Evolutionary conservation across 2,329 filamentous ascomycete species (phyloP).

Genomic region (Colletotrichum cordylinicola): DNA sequence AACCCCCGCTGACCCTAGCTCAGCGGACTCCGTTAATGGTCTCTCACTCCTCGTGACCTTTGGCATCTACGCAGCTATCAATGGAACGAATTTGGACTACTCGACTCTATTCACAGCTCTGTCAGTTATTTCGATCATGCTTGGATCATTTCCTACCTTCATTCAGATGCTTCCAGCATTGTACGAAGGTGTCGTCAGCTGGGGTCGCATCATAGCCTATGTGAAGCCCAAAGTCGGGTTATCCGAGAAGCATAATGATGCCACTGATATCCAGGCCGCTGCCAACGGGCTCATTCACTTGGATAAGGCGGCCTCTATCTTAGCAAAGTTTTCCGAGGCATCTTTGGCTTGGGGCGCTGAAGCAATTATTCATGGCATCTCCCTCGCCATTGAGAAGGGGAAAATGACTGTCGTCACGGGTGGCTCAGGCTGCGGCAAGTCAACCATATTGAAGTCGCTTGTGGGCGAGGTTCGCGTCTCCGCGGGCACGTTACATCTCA

Average conservation of each 20-base stretch:
- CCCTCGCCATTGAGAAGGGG: background rate
- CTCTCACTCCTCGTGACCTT: background rate
- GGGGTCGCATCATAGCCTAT: background rate
- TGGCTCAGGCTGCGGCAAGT: background rate
- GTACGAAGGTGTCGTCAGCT: background rate
- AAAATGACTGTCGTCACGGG: background rate
- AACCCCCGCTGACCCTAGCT: background rate
- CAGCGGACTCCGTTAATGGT: background rate
- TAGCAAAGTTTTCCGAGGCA: background rate
- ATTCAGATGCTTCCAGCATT: background rate
- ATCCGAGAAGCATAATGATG: background rate
- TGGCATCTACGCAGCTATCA: background rate
- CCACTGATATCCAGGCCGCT: background rate
- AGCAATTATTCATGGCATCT: background rate
- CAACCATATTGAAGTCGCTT: background rate
- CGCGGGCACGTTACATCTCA: background rate
- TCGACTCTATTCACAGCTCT: background rate
- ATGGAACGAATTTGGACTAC: background rate
- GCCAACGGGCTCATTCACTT: accelerated
- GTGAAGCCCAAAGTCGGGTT: background rate
- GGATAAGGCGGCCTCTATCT: background rate
- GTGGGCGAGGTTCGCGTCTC: background rate
- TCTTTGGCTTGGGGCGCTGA: background rate
- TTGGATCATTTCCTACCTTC: background rate
- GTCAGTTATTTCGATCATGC: background rate